Evolutionary conservation across 2,329 filamentous ascomycete species (phyloP), one percentile per base, ranked within the genome.

Genomic region (Leptoxyphium fumago): DNA sequence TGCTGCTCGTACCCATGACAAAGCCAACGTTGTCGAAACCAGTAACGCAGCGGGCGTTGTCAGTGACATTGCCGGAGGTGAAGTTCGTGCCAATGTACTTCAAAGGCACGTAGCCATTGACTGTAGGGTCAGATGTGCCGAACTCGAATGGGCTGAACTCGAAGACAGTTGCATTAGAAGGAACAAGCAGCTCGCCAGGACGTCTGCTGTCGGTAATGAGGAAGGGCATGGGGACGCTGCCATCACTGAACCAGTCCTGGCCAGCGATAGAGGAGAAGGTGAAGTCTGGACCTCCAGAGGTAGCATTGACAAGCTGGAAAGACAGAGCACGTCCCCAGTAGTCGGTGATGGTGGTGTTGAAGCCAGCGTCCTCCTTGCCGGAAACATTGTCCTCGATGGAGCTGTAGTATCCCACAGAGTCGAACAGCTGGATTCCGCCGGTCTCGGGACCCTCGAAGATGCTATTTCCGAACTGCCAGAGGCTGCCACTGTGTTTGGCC

Each of bases 291-390:
- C 84, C 87, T 34, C 87, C 88, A 48, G 83, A 65, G 1, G 71
- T 72, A 5, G 76, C 82, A 57, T 89, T 83, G 58, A 94, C 74
- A 40, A 94, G 73, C 64, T 94, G 87, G 63, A 82, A 93, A 1
- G 80, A 80, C n/a, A 94, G 71, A 40, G 84, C 84, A 46, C 87
- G 81, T 26, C 84, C 84, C 69, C 87, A 94, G 61, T 86, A 86
- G 65, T 95, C 88, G 0, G 88, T 94, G 45, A 94, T 71, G 8
- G 84, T 82, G 2, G 74, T 75, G 39, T 79, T 67, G 56, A 72
- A 88, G 0, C 77, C 75, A 13, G 79, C 80, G 46, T 79, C 61
- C 1, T 57, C 54, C 64, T 89, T 91, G 3, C 59, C 66, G 0
- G 67, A 51, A 1, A 87, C 80, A 11, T 74, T 68, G 10, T 73